phyloP scores from a whole-genome alignment of 768 basidiomycete species.

The Fomitopsis serialis region DNA sequence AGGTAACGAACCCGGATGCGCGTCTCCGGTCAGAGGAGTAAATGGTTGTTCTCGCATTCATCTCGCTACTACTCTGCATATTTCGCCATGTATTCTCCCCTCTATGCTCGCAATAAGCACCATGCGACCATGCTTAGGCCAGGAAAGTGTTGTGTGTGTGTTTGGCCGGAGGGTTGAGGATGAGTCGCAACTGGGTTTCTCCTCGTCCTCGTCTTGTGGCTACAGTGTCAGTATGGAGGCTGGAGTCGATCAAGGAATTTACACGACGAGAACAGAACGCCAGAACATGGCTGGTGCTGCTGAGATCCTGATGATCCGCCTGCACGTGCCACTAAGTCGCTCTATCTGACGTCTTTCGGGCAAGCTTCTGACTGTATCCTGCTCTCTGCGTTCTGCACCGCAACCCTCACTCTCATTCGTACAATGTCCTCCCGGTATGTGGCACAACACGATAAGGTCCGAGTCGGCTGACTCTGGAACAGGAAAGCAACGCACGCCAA shows the following conservation, averaged over 20 bases:
- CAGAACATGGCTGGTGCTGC: too few relatives aligned
- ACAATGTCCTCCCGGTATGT: conserved; percentile 1
- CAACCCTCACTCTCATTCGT: background rate
- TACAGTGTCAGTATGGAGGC: too few relatives aligned
- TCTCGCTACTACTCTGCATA: conserved; percentile 33
- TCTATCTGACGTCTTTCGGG: too few relatives aligned
- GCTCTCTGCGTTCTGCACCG: background rate
- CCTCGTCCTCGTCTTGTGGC: too few relatives aligned
- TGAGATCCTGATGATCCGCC: too few relatives aligned
- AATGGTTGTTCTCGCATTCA: conserved; percentile 31
- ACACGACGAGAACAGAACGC: too few relatives aligned
- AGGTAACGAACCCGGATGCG: conserved; percentile 90
- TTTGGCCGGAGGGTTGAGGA: background rate
- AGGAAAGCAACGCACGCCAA: conserved; percentile 81
- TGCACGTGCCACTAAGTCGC: background rate
- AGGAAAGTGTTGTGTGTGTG: background rate
- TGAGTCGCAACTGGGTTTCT: too few relatives aligned
- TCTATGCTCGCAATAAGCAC: conserved; percentile 45
- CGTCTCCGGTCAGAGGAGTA: conserved; percentile 93
- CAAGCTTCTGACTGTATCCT: background rate
- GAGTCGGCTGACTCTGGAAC: conserved; percentile 28
- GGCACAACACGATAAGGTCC: background rate
- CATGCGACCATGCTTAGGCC: conserved; percentile 32
- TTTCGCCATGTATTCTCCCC: conserved; percentile 44
- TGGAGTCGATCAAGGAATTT: too few relatives aligned